Evolutionary conservation across 352 stramenopile species (phyloP).

Genomic region (Pythium phragmitis): DNA sequence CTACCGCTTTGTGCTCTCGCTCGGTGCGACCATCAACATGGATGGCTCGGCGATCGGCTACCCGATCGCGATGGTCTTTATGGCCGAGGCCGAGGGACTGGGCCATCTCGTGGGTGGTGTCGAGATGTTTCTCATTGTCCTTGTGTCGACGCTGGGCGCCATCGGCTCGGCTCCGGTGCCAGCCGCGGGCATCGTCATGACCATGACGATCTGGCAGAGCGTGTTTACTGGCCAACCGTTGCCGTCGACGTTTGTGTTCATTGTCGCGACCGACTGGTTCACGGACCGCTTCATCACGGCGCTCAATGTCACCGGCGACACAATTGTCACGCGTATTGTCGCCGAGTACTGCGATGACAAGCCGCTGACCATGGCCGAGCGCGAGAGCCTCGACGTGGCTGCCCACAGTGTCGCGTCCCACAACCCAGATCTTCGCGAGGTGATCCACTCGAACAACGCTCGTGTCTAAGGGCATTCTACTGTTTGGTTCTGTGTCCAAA

Average conservation of each 20-base stretch:
- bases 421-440: background rate
- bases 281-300: constrained; percentile 52
- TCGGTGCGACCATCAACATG: constrained; percentile 37
- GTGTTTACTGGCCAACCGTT: constrained; percentile 35
- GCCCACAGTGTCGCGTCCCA: background rate
- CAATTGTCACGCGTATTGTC: constrained; percentile 56
- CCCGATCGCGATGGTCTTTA: constrained; percentile 37
- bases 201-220: constrained; percentile 40
- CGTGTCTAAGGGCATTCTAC: background rate
- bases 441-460: constrained; percentile 1
- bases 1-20: constrained; percentile 32
- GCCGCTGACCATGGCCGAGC: constrained; percentile 14
- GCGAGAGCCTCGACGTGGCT: constrained; percentile 18
- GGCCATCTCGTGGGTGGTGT: constrained; percentile 29
- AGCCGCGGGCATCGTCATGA: constrained; percentile 34
- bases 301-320: constrained; percentile 64
- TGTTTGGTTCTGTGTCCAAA: too few relatives aligned
- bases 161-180: constrained; percentile 34
- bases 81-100: constrained; percentile 30
- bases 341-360: constrained; percentile 34
- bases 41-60: constrained; percentile 31
- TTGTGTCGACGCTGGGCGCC: constrained; percentile 34
- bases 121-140: constrained; percentile 33
- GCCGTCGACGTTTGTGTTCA: constrained; percentile 48
- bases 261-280: constrained; percentile 63